phyloP scores from a whole-genome alignment of 2,329 filamentous ascomycete genomes.

The Lachnellula arida region DNA sequence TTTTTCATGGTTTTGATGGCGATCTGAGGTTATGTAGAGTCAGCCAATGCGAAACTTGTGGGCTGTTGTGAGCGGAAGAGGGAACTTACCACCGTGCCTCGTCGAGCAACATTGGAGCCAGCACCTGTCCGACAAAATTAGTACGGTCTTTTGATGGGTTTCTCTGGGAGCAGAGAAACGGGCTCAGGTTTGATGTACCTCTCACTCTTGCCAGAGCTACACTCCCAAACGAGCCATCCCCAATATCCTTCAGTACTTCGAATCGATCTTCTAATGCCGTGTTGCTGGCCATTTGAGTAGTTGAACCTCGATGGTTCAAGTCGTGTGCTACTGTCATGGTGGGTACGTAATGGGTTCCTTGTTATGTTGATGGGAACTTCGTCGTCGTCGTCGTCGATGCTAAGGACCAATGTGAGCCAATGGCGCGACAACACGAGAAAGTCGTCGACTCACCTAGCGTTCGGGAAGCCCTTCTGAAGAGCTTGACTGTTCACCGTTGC shows the following conservation, averaged over 20 bases:
- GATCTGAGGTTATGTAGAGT: slow-evolving; percentile 53
- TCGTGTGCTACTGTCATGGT: slow-evolving; percentile 77
- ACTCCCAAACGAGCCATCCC: slow-evolving; percentile 97
- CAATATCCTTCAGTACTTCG: slow-evolving; percentile 95
- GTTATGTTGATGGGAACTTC: slow-evolving; percentile 10
- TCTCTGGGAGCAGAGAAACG: too few species aligned
- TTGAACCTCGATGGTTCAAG: slow-evolving; percentile 62
- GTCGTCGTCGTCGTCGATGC: slow-evolving; percentile 16
- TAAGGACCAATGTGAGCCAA: neutral
- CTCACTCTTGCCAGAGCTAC: slow-evolving; percentile 89
- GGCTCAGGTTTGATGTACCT: slow-evolving; percentile 37
- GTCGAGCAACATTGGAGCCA: slow-evolving; percentile 79
- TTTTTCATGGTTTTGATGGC: slow-evolving; percentile 99
- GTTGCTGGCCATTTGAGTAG: slow-evolving; percentile 38
- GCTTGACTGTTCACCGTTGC: too few species aligned
- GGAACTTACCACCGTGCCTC: slow-evolving; percentile 81
- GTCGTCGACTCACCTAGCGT: neutral
- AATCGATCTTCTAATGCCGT: slow-evolving; percentile 86
- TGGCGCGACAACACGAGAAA: neutral
- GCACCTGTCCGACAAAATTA: slow-evolving; percentile 38
- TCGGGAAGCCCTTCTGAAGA: too few species aligned
- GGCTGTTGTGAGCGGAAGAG: neutral
- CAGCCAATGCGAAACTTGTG: slow-evolving; percentile 9
- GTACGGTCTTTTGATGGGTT: too few species aligned
- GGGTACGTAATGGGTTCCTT: slow-evolving; percentile 11